Conservation (phyloP, 129 eudicot species). For the Flaveria linearis region DNA sequence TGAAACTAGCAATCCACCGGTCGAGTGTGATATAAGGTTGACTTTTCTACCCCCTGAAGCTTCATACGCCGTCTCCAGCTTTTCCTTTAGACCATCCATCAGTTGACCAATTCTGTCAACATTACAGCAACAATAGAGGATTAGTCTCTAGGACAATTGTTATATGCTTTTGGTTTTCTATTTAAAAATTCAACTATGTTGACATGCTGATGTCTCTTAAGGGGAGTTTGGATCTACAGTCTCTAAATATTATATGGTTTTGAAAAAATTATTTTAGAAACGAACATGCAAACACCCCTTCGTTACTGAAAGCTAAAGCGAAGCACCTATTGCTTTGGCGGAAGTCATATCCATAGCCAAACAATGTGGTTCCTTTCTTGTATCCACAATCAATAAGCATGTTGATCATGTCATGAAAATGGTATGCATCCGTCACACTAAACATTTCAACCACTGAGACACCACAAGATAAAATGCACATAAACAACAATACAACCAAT, state of each 20-base stretch:
- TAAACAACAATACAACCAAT: not conserved
- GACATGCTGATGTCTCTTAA: not conserved
- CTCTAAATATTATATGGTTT: not conserved
- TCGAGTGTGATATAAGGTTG: slow-evolving; percentile 82
- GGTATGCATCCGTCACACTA: slow-evolving; percentile 71
- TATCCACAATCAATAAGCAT: slow-evolving; percentile 90
- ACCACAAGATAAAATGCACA: slow-evolving; percentile 19
- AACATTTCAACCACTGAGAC: slow-evolving; percentile 64
- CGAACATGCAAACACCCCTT: not conserved
- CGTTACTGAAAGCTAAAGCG: not conserved
- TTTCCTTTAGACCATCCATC: slow-evolving; percentile 73
- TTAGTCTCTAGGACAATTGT: not conserved
- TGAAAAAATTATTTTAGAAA: not conserved
- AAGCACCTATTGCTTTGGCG: slow-evolving; percentile 89
- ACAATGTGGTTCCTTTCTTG: slow-evolving; percentile 91
- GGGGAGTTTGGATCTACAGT: not conserved
- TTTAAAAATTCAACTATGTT: not conserved
- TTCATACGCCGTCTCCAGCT: slow-evolving; percentile 69
- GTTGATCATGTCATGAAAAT: slow-evolving; percentile 95
- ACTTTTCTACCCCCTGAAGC: slow-evolving; percentile 91
- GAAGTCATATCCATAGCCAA: slow-evolving; percentile 94
- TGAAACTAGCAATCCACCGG: slow-evolving; percentile 78
- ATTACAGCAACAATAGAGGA: slow-evolving; percentile 4
- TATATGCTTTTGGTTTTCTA: not conserved
- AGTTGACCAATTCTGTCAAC: slow-evolving; percentile 67